Evolutionary conservation across 306 rosid genomes (phyloP).

Genomic region (Begonia peltatifolia): DNA sequence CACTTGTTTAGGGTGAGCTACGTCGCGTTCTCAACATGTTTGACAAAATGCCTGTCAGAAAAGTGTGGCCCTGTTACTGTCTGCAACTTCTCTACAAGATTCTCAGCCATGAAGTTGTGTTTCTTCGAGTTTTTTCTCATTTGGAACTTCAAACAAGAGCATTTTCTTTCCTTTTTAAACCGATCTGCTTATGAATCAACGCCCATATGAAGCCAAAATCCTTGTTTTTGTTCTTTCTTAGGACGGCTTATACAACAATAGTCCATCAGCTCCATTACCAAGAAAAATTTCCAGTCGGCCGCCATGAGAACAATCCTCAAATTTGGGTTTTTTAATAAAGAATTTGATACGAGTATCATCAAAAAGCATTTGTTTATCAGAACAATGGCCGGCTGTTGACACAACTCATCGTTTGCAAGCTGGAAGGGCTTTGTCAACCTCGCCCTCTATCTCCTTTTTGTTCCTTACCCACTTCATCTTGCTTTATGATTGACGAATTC

Average conservation of each 20-base stretch:
- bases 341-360: background rate
- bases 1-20: too few relatives aligned
- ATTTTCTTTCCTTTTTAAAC: too few relatives aligned
- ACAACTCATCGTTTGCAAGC: background rate
- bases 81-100: too few relatives aligned
- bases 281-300: background rate
- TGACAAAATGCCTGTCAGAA: too few relatives aligned
- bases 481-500: background rate
- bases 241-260: background rate
- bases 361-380: background rate
- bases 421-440: background rate
- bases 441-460: background rate
- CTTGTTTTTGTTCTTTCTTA: background rate
- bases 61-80: too few relatives aligned
- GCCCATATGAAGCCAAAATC: background rate
- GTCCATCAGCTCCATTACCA: background rate
- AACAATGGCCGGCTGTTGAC: background rate
- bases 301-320: background rate
- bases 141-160: too few relatives aligned
- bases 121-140: too few relatives aligned
- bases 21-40: too few relatives aligned
- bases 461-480: background rate
- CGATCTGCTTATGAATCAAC: too few relatives aligned
- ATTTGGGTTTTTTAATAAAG: background rate
- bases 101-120: too few relatives aligned